These are phyloP conservation scores for Hanseniaspora valbyensis DNA, from an alignment of 805 yeast species.

Conservation along the genomic window DNA sequence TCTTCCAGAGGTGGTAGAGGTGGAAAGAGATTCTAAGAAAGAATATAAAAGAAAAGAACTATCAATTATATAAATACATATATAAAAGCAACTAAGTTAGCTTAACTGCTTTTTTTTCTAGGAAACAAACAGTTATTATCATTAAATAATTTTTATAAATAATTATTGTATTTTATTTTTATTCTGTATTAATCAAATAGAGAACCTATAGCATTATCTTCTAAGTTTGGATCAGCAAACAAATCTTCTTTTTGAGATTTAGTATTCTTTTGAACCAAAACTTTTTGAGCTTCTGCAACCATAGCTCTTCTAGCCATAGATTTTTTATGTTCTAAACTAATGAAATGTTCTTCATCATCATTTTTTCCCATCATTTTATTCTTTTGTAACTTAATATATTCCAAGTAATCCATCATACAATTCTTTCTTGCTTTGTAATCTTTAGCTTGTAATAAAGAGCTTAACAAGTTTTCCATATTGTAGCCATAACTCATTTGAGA, in stretches of 20 bases:
- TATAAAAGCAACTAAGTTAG: neutral
- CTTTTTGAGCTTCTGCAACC: conserved; percentile 45
- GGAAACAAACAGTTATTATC: conserved; percentile 1
- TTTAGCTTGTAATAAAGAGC: conserved; percentile 50
- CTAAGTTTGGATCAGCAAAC: conserved; percentile 61
- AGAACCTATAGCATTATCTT: conserved; percentile 53
- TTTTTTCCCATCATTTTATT: conserved; percentile 26
- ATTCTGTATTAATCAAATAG: conserved; percentile 40
- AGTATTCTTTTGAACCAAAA: conserved; percentile 40
- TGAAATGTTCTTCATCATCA: conserved; percentile 31
- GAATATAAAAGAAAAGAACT: neutral
- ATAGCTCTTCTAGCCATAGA: conserved; percentile 34
- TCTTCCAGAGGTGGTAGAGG: conserved; percentile 22
- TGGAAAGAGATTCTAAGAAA: conserved; percentile 17
- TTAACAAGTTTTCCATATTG: conserved; percentile 54
- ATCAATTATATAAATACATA: neutral
- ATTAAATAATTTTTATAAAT: too few species aligned
- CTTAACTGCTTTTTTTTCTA: neutral
- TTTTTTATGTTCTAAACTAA: conserved; percentile 25
- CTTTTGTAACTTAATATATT: conserved; percentile 40
- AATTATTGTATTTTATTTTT: neutral
- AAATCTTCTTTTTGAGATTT: conserved; percentile 38
- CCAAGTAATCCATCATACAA: conserved; percentile 65
- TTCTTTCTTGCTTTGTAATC: conserved; percentile 69
- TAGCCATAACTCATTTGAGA: conserved; percentile 46